These are phyloP conservation scores for Cordyceps militaris DNA, from an alignment of 2,329 filamentous ascomycete species.

Conservation along the genomic window DNA sequence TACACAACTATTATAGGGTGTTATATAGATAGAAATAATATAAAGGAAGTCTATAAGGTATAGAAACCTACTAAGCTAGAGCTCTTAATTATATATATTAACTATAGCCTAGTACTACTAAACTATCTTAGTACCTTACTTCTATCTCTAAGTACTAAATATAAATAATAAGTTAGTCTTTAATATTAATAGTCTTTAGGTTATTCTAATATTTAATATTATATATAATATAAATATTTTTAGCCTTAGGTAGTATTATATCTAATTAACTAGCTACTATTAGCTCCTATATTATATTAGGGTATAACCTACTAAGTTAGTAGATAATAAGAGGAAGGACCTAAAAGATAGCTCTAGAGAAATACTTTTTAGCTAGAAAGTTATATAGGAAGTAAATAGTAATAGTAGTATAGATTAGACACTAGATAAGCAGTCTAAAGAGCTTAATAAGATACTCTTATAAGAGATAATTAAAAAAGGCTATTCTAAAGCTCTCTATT, in stretches of 20 bases:
- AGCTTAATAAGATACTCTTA: conserved; percentile 19
- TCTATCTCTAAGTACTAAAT: conserved; percentile 19
- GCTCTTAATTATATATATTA: conserved; percentile 8
- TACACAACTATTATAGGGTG: conserved; percentile 19
- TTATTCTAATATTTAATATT: conserved; percentile 25
- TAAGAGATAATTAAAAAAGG: conserved; percentile 18
- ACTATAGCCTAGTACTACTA: conserved; percentile 19
- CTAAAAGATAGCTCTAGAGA: conserved; percentile 21
- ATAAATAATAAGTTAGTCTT: conserved; percentile 21
- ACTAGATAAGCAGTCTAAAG: conserved; percentile 18
- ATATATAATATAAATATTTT: conserved; percentile 22
- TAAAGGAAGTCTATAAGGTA: conserved; percentile 23
- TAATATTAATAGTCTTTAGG: conserved; percentile 17
- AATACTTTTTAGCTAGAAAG: conserved; percentile 22
- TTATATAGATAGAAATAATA: conserved; percentile 21
- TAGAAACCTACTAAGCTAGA: not conserved
- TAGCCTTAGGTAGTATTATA: conserved; percentile 18
- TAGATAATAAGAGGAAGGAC: conserved; percentile 22
- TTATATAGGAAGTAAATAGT: conserved; percentile 10
- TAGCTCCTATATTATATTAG: conserved; percentile 23
- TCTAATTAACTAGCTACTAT: conserved; percentile 22
- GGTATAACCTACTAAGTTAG: conserved; percentile 22
- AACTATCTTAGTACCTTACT: conserved; percentile 18
- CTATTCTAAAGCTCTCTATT: conserved; percentile 24
- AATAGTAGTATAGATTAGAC: not conserved